These are phyloP conservation scores for Cocos nucifera DNA, from an alignment of 176 grass and related monocot species.

Conservation along the genomic window DNA sequence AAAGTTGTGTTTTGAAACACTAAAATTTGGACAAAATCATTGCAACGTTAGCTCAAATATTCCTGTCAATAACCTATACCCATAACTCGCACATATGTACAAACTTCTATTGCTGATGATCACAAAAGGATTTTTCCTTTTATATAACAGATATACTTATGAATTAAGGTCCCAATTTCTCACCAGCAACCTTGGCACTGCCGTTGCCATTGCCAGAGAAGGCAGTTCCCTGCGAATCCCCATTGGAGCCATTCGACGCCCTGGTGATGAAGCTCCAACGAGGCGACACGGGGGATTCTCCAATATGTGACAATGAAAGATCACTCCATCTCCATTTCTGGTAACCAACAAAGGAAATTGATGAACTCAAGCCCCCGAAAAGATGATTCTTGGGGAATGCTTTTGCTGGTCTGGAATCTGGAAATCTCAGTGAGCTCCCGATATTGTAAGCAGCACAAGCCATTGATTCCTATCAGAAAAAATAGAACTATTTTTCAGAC, in stretches of 20 bases:
- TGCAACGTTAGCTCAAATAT: too few relatives aligned
- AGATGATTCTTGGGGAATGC: neutral
- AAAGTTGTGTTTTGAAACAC: too few relatives aligned
- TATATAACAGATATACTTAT: too few relatives aligned
- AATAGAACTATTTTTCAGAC: too few relatives aligned
- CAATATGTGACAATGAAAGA: constrained; percentile 3
- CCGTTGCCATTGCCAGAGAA: constrained; percentile 5
- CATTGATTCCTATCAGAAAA: constrained; percentile 21
- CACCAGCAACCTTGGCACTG: constrained; percentile 13
- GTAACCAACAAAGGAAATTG: constrained; percentile 16
- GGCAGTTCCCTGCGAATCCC: neutral
- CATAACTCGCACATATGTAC: too few relatives aligned
- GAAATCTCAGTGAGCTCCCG: constrained; percentile 22
- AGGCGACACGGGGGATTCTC: neutral
- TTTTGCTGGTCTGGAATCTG: neutral
- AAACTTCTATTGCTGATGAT: too few relatives aligned
- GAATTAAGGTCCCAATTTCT: neutral
- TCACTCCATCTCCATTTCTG: constrained; percentile 19
- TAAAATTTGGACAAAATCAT: too few relatives aligned
- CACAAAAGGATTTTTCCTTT: too few relatives aligned
- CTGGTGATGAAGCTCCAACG: constrained; percentile 7
- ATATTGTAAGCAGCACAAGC: constrained; percentile 30
- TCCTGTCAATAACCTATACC: too few relatives aligned
- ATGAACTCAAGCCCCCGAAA: constrained; percentile 8
- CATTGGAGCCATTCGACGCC: neutral